Percentiles rank a stretch among this genome's conserved stretches.
These are phyloP conservation scores for Flueggea neowawraea DNA, from an alignment of 441 rosid species.

Conservation along the genomic window DNA sequence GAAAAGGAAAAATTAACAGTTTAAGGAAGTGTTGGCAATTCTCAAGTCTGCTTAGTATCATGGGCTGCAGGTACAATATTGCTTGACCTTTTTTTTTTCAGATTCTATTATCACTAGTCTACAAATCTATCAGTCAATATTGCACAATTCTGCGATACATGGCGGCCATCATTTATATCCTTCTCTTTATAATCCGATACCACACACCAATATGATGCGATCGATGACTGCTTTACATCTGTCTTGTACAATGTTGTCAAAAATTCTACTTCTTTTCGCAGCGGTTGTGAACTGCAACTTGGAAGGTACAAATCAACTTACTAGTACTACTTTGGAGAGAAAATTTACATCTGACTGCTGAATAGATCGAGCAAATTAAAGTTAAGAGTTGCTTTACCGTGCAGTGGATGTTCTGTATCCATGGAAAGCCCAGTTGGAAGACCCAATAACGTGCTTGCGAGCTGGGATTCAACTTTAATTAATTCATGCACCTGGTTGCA, in stretches of 20 bases:
- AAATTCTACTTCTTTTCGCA: slow-evolving; percentile 9
- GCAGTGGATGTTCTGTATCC: slow-evolving; percentile 29
- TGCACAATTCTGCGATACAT: too few relatives aligned
- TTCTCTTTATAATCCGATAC: background rate
- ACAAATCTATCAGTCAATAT: too few relatives aligned
- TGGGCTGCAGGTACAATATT: too few relatives aligned
- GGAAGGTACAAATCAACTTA: slow-evolving; percentile 29
- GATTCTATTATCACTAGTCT: too few relatives aligned
- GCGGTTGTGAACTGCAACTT: slow-evolving; percentile 23
- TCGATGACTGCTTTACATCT: background rate
- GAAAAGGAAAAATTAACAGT: too few relatives aligned
- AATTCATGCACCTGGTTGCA: slow-evolving; percentile 51
- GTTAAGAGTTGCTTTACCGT: too few relatives aligned
- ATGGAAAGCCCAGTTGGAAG: slow-evolving; percentile 23
- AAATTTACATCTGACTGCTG: too few relatives aligned
- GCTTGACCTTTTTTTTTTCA: too few relatives aligned
- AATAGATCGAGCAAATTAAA: too few relatives aligned
- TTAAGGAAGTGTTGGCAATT: too few relatives aligned
- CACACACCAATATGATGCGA: background rate
- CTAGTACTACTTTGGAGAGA: background rate
- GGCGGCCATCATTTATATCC: background rate
- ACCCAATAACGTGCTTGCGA: slow-evolving; percentile 24
- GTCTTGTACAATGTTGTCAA: background rate
- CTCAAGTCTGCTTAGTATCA: too few relatives aligned
- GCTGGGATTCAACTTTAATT: slow-evolving; percentile 36